Conservation (phyloP, 345 rosid genomes). For the Dovyalis caffra region DNA sequence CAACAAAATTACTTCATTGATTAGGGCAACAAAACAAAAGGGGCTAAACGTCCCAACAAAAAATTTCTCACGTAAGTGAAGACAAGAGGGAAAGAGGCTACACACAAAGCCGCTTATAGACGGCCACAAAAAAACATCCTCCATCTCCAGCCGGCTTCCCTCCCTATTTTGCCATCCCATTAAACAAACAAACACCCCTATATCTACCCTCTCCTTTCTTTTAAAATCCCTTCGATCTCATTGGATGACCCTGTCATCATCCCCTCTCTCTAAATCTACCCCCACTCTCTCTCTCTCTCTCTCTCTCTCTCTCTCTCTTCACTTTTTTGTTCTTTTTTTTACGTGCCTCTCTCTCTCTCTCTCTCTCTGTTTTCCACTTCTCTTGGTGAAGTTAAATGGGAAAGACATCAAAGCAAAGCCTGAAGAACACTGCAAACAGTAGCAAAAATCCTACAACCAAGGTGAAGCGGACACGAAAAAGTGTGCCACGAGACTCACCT, state of each 20-base stretch:
- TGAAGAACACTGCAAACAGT: neutral
- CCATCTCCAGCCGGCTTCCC: slow-evolving; percentile 19
- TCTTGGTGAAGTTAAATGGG: slow-evolving; percentile 31
- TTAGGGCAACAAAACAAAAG: neutral
- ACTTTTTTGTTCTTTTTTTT: neutral
- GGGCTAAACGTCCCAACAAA: neutral
- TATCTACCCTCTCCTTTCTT: neutral
- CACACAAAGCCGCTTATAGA: slow-evolving; percentile 25
- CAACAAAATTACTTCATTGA: no score
- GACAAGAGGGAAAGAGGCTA: slow-evolving; percentile 17
- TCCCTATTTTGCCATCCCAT: neutral
- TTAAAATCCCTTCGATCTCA: neutral
- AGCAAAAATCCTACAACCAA: slow-evolving; percentile 15
- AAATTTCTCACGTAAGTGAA: slow-evolving; percentile 2
- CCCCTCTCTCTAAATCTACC: neutral
- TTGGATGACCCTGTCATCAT: neutral
- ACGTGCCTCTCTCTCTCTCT: neutral
- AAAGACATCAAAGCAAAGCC: slow-evolving; percentile 32
- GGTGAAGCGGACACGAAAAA: slow-evolving; percentile 48
- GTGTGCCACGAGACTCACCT: slow-evolving; percentile 50
- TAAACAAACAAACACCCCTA: neutral
- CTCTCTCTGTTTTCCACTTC: neutral
- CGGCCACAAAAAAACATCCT: slow-evolving; percentile 21
- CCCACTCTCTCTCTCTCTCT: neutral
- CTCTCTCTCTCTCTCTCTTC: slow-evolving; percentile 7